Base-by-base conservation (phyloP, 805 yeast species). In the Suhomyces vadensis region DNA sequence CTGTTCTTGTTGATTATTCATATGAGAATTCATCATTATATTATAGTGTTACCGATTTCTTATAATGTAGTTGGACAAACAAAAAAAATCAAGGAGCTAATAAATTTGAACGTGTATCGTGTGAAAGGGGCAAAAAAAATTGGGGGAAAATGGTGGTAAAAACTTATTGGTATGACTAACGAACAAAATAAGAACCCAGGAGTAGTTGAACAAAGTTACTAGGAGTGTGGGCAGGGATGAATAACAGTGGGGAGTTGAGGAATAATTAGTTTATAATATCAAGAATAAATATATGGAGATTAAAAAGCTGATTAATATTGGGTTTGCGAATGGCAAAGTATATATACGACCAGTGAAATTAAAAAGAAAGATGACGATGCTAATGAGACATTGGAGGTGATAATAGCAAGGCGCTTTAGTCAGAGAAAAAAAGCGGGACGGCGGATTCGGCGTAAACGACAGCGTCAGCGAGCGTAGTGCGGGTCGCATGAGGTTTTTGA, bases 1-100 rank as follows among this genome's bases (percentile, higher is more conserved):
- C 42, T 61, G 58, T 45, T 62, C 61, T 16, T 65, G 67, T 29
- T 53, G 49, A 47, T 63, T 63, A 49, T 63, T 60, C 36, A 63
- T 55, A 41, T 62, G 67, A 35, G 67, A 61, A 42, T 62, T 57
- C 66, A 63, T 63, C 41, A 37, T 47, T 23, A 16, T 19, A 29
- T 31, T 8, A 22, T 17, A 7, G 35, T n/a, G n/a, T 6, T 29
- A 14, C 19, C 20, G 14, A 20, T 29, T 29, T 14, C 16, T 14
- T n/a, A 29, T 14, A 29, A 24, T 16, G 35, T 31, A 23, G 42
- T 29, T 31, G 33, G 37, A 39, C 42, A 39, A 33, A 23, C 42
- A 21, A 31, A 31, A 29, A 35, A 39, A 39, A 39, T 39, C 33
- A 39, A 39, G 33, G 42, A 35, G 42, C 33, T 33, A 39, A 39